Percentiles rank a stretch among this genome's conserved stretches.
Conservation (phyloP, 2,329 filamentous ascomycete species). For the Colletotrichum kahawae region DNA sequence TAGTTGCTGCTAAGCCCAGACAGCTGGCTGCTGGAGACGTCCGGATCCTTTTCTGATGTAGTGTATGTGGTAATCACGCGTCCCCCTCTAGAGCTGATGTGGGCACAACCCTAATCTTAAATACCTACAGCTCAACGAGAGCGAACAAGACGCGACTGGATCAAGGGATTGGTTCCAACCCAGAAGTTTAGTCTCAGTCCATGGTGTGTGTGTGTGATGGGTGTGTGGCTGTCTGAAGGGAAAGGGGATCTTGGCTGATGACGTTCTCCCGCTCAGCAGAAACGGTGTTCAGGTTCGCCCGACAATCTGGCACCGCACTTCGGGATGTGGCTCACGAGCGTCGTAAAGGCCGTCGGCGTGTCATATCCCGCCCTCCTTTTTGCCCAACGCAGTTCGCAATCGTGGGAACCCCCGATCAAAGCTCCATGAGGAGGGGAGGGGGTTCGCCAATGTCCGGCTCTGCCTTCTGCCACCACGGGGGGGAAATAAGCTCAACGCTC, state of each 20-base stretch:
- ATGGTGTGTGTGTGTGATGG: neutral
- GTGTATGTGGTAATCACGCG: neutral
- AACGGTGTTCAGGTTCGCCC: neutral
- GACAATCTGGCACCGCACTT: neutral
- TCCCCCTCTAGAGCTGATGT: neutral
- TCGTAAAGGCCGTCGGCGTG: neutral
- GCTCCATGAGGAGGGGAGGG: neutral
- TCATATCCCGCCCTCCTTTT: neutral
- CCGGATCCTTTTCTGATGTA: neutral
- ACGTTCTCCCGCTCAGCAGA: neutral
- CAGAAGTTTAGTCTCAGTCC: neutral
- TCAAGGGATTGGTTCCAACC: neutral
- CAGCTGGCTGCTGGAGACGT: neutral
- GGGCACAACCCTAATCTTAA: slow-evolving; percentile 16
- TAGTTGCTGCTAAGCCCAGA: neutral
- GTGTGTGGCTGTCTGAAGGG: neutral
- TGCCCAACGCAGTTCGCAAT: neutral
- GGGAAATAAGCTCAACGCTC: neutral
- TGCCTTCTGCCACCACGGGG: neutral
- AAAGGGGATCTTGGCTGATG: neutral
- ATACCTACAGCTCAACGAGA: neutral
- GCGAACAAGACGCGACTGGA: neutral
- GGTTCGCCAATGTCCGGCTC: neutral
- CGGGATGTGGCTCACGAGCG: neutral
- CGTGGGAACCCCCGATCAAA: slow-evolving; percentile 1